phyloP scores from a whole-genome alignment of 2,329 filamentous ascomycete species.

The Alternaria angustiovoidea region DNA sequence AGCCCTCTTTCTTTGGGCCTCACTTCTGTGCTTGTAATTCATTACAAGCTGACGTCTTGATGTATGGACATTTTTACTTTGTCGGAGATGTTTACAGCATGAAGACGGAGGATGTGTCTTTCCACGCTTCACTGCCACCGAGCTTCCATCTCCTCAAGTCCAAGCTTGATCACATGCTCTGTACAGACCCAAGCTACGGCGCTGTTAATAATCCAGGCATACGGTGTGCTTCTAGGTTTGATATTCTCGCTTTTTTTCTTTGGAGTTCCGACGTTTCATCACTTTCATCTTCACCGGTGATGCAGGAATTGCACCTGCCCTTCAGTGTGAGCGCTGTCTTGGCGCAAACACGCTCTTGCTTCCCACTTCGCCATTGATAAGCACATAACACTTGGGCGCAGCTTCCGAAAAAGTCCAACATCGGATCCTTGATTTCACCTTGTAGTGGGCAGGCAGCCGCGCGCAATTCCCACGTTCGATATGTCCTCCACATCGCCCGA shows the following conservation, averaged over 20 bases:
- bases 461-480: neutral
- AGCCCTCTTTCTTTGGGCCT: neutral
- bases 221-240: neutral
- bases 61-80: neutral
- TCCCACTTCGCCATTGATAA: neutral
- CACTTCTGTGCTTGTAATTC: neutral
- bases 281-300: neutral
- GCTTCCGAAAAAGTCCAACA: neutral
- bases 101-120: neutral
- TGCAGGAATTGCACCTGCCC: neutral
- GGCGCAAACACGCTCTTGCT: constrained; percentile 23
- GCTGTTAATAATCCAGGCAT: neutral
- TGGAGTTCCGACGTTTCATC: neutral
- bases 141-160: neutral
- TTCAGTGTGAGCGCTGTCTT: constrained; percentile 13
- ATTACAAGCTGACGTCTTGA: neutral
- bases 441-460: neutral
- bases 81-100: neutral
- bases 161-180: neutral
- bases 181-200: neutral
- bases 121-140: neutral
- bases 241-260: too few relatives aligned
- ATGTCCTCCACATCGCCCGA: constrained; percentile 13
- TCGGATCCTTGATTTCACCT: neutral
- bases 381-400: neutral